Conservation (phyloP, 495 filamentous ascomycete species). For the Chaetomidium leptoderma region DNA sequence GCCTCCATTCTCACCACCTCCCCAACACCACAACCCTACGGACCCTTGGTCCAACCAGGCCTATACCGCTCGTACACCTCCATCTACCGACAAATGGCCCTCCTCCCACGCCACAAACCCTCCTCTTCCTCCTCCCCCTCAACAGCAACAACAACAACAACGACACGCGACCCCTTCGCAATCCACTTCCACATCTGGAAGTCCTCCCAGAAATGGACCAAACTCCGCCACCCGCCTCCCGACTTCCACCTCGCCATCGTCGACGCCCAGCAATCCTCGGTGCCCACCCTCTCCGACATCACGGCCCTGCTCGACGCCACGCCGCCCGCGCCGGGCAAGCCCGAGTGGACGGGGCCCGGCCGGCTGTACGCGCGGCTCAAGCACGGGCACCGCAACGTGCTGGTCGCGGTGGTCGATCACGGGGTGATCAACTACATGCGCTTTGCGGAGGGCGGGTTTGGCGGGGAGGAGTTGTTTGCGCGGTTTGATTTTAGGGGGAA, state of each 20-base stretch:
- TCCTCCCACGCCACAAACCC: slow-evolving; percentile 69
- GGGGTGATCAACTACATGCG: slow-evolving; percentile 85
- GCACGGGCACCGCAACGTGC: slow-evolving; percentile 76
- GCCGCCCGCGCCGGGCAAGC: slow-evolving; percentile 57
- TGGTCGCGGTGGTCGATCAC: slow-evolving; percentile 83
- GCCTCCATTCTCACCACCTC: slow-evolving; percentile 32
- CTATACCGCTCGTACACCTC: slow-evolving; percentile 75
- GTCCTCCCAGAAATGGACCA: slow-evolving; percentile 59
- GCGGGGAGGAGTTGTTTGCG: slow-evolving; percentile 65
- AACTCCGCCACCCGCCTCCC: slow-evolving; percentile 66
- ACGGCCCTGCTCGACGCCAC: slow-evolving; percentile 62
- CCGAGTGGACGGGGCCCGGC: slow-evolving; percentile 45
- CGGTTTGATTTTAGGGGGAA: slow-evolving; percentile 31
- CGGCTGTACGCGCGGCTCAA: slow-evolving; percentile 64
- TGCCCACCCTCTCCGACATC: slow-evolving; percentile 71
- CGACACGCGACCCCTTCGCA: slow-evolving; percentile 55
- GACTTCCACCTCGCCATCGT: slow-evolving; percentile 81
- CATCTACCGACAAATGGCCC: slow-evolving; percentile 68
- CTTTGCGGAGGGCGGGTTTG: slow-evolving; percentile 75
- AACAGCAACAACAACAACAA: slow-evolving; percentile 13
- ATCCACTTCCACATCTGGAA: slow-evolving; percentile 79
- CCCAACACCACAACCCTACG: slow-evolving; percentile 37
- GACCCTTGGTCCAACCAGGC: slow-evolving; percentile 69
- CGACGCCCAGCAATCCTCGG: slow-evolving; percentile 61
- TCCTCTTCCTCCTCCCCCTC: slow-evolving; percentile 17